Evolutionary conservation across 768 basidiomycete species (phyloP).

Genomic region (Melanogaster broomeanus): DNA sequence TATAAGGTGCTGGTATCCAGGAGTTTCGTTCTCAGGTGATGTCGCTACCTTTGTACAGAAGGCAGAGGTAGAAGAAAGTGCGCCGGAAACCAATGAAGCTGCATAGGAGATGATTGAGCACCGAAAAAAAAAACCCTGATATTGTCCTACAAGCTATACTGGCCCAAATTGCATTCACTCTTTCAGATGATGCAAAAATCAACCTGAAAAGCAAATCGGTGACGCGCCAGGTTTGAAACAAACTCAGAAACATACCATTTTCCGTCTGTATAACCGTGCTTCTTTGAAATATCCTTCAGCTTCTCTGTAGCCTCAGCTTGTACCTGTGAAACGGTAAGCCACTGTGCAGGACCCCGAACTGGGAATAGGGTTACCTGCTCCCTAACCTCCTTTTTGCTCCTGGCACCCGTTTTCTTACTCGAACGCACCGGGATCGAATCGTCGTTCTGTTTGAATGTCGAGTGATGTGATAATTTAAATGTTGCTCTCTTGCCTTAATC

Average conservation of each 20-base stretch:
- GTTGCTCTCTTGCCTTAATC: conserved; percentile 49
- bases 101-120: conserved; percentile 1
- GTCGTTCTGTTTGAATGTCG: conserved; percentile 51
- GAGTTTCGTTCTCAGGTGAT: conserved; percentile 45
- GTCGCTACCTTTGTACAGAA: conserved; percentile 67
- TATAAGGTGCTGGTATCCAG: conserved; percentile 63
- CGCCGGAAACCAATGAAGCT: conserved; percentile 70
- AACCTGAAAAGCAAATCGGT: conserved; percentile 47
- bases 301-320: conserved; percentile 60
- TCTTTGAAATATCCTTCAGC: conserved; percentile 59
- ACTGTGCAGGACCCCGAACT: neutral
- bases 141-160: conserved; percentile 55
- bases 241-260: conserved; percentile 56
- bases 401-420: conserved; percentile 70
- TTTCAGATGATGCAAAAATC: conserved; percentile 61
- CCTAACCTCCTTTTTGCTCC: conserved; percentile 74
- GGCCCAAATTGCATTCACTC: conserved; percentile 64
- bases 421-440: conserved; percentile 63
- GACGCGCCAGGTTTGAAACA: neutral
- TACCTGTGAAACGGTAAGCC: conserved; percentile 37
- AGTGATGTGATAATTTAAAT: neutral
- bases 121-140: neutral
- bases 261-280: conserved; percentile 54
- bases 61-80: conserved; percentile 59
- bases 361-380: conserved; percentile 50